Evolutionary conservation across 2,329 filamentous ascomycete species (phyloP).

Genomic region (Cadophora gregata): DNA sequence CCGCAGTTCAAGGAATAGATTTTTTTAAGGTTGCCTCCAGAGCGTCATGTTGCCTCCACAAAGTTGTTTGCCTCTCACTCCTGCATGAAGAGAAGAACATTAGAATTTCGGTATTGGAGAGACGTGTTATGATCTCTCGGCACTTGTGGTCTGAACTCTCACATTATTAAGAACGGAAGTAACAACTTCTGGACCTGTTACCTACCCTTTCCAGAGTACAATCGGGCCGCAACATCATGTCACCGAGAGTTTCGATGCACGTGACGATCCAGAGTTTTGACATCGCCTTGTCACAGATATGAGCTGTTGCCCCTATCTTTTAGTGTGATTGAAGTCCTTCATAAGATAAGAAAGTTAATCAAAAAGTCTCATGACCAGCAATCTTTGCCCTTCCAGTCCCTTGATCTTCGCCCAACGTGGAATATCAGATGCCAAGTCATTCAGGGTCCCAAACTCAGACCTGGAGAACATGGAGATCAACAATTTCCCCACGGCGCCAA

Average conservation of each 20-base stretch:
- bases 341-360: not conserved
- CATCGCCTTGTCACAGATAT: not conserved
- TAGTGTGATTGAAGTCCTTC: not conserved
- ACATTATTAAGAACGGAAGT: not conserved
- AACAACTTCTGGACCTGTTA: not conserved
- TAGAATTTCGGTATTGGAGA: not conserved
- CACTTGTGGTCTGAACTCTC: not conserved
- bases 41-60: not conserved
- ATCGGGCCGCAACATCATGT: conserved; percentile 4
- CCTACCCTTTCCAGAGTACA: not conserved
- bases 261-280: not conserved
- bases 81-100: conserved; percentile 2
- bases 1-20: not conserved
- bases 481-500: conserved; percentile 6
- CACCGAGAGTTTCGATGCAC: not conserved
- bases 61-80: not conserved
- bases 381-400: not conserved
- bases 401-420: not conserved
- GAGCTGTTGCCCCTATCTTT: not conserved
- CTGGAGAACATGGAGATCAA: conserved; percentile 14
- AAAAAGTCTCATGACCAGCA: not conserved
- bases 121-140: not conserved
- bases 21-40: not conserved
- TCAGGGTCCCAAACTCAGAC: not conserved
- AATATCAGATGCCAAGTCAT: conserved; percentile 6